phyloP scores from a whole-genome alignment of 2,329 filamentous ascomycete genomes.

The Exophiala xenobiotica region DNA sequence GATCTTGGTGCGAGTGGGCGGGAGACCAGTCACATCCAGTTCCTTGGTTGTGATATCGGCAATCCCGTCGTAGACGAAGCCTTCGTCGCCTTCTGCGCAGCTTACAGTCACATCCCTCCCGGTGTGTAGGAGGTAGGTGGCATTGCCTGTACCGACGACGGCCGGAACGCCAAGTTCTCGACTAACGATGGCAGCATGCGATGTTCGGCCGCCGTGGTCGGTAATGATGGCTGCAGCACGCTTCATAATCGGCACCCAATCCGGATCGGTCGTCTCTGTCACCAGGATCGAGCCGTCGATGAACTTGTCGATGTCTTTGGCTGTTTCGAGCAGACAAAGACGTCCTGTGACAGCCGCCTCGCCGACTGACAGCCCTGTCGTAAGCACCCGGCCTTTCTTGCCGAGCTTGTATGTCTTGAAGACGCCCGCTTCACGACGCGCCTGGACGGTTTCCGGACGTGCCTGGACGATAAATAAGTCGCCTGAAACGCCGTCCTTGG shows the following conservation, averaged over 20 bases:
- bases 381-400: constrained; percentile 33
- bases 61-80: constrained; percentile 41
- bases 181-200: constrained; percentile 45
- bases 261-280: constrained; percentile 39
- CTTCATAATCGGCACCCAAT: constrained; percentile 44
- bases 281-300: constrained; percentile 39
- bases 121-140: constrained; percentile 40
- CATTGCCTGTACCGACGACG: constrained; percentile 39
- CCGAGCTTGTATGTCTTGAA: constrained; percentile 38
- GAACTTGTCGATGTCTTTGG: constrained; percentile 37
- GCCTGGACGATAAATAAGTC: constrained; percentile 41
- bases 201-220: constrained; percentile 36
- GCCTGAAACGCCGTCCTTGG: constrained; percentile 34
- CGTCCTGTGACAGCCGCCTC: constrained; percentile 37
- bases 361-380: constrained; percentile 37
- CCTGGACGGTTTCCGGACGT: constrained; percentile 41
- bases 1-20: constrained; percentile 33
- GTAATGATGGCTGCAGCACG: constrained; percentile 40
- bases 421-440: constrained; percentile 33
- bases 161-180: constrained; percentile 42
- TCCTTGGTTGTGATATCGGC: constrained; percentile 37
- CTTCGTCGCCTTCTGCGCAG: constrained; percentile 40
- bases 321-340: constrained; percentile 36
- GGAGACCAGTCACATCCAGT: constrained; percentile 33
- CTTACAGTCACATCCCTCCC: constrained; percentile 42